Conservation (phyloP, 306 rosid species). For the Rosa persica region DNA sequence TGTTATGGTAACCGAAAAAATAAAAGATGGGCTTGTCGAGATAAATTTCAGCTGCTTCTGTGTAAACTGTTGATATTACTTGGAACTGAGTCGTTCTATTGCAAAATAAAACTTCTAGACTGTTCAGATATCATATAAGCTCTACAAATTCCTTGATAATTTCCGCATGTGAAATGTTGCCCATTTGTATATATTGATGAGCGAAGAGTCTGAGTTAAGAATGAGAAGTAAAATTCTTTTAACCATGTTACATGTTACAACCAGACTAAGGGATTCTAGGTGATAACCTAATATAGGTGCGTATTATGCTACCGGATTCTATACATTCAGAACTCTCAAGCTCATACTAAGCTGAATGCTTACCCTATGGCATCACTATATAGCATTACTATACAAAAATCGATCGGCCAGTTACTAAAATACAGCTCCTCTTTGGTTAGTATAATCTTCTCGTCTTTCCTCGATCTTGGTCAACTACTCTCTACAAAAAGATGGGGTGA, state of each 20-base stretch:
- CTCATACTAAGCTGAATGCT: neutral
- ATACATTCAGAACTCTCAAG: constrained; percentile 7
- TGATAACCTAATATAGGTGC: neutral
- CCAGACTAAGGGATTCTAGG: neutral
- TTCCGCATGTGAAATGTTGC: neutral
- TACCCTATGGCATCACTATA: neutral
- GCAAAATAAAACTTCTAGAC: neutral
- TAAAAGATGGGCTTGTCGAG: too few species aligned
- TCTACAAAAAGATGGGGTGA: constrained; percentile 10
- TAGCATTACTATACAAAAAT: constrained; percentile 11
- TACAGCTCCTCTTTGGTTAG: constrained; percentile 11
- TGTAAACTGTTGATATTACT: neutral
- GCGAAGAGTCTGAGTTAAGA: neutral
- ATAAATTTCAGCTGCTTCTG: neutral
- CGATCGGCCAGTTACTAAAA: neutral
- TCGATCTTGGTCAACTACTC: constrained; percentile 14
- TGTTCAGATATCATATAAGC: neutral
- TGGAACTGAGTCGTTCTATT: neutral
- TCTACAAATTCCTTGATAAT: neutral
- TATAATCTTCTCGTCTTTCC: constrained; percentile 3
- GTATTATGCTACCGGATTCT: constrained; percentile 11
- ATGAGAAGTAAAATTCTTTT: neutral
- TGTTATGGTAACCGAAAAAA: too few species aligned
- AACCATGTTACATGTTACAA: neutral
- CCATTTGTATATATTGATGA: neutral